Base-by-base conservation (phyloP, 306 rosid genomes). In the Rubus parviflorus region DNA sequence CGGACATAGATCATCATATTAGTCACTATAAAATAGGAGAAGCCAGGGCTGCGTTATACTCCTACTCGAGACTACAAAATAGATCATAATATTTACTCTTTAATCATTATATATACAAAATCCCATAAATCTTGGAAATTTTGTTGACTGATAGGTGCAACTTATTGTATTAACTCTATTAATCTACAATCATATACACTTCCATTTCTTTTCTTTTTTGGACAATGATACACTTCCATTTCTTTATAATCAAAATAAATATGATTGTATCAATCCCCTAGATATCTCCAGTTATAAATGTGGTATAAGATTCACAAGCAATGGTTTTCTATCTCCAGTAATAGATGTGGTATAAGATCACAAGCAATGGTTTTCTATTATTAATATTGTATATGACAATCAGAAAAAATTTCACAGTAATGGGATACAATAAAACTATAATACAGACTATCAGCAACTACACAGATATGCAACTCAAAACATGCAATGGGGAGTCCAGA, bases 381-480 rank as follows among this genome's bases (percentile, higher is more conserved):
- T 68, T 79, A 74, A 83, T 54, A 80, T 15, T 65, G 49, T 64
- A 76, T 78, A 67, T 75, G 35, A 78, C 77, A 76, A 70, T 22
- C 58, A 70, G 68, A 57, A n/a, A 77, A 72, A 62, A 23, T 58
- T 65, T 77, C 9, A 79, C 73, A 47, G 76, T 71, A 54, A 20
- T 53, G 54, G 20, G 72, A 69, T 80, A 72, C 70, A 46, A 46
- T 19, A 22, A 16, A 38, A 73, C 62, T 52, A 63, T 54, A 77
- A 75, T 80, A 81, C 56, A 77, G 81, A 79, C 82, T 83, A 81
- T 49, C 46, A 72, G 72, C 65, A 73, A 41, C 68, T 61, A 51
- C 73, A 42, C 82, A 88, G 60, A 82, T 58, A 70, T 67, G 72
- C 77, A 74, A 81, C 82, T 81, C 73, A 78, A 75, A 58, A 78